phyloP scores from a whole-genome alignment of 2,329 filamentous ascomycete genomes.

The Pleurostoma richardsiae region DNA sequence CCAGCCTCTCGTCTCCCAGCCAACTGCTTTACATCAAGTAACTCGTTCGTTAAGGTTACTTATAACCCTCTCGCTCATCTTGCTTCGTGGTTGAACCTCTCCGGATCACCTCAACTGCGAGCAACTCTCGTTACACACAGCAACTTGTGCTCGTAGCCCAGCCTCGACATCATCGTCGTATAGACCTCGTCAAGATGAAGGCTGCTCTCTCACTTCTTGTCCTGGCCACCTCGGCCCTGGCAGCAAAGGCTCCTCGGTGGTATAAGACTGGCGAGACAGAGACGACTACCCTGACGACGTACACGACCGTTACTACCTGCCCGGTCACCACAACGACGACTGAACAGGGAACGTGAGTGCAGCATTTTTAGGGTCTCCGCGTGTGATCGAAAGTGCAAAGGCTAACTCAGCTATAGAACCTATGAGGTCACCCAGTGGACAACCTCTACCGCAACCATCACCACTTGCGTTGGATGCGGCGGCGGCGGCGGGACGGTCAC shows the following conservation, averaged over 20 bases:
- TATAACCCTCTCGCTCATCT: conserved; percentile 7
- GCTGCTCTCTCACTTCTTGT: conserved; percentile 21
- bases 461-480: conserved; percentile 25
- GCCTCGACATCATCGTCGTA: background rate
- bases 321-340: conserved; percentile 38
- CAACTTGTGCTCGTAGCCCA: conserved; percentile 4
- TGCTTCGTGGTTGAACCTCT: background rate
- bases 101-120: background rate
- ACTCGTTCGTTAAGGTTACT: conserved; percentile 23
- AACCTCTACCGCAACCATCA: conserved; percentile 37
- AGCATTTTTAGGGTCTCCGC: too few relatives aligned
- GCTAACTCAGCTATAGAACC: conserved; percentile 24
- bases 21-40: conserved; percentile 13
- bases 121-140: conserved; percentile 6
- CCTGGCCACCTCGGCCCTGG: conserved; percentile 20
- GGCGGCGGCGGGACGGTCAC: conserved; percentile 25
- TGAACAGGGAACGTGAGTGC: conserved; percentile 31
- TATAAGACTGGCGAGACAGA: conserved; percentile 6
- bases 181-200: conserved; percentile 20
- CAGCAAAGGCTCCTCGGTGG: conserved; percentile 13
- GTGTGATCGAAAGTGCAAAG: too few relatives aligned
- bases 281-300: conserved; percentile 21
- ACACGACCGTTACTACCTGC: conserved; percentile 38
- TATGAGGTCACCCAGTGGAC: conserved; percentile 34
- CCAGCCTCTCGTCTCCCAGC: conserved; percentile 9